Percentiles rank a stretch among this genome's conserved stretches.
These are phyloP conservation scores for Hyparrhenia diplandra DNA, from an alignment of 176 grass and related monocot species.

Conservation along the genomic window DNA sequence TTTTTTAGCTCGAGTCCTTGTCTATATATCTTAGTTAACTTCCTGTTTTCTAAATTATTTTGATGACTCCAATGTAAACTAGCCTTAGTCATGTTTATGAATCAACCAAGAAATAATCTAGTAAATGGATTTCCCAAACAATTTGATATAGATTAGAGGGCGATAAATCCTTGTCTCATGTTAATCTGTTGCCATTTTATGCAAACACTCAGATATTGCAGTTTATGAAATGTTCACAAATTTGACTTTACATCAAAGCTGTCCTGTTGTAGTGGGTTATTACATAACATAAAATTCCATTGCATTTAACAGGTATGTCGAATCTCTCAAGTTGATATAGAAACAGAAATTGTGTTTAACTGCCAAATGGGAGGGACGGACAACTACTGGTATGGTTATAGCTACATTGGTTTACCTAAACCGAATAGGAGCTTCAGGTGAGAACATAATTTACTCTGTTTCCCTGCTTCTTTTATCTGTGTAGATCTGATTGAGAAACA, in stretches of 20 bases:
- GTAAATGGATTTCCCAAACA: background rate
- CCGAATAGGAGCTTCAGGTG: constrained; percentile 84
- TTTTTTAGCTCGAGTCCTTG: background rate
- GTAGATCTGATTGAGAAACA: constrained; percentile 13
- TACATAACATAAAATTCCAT: constrained; percentile 20
- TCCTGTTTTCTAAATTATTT: background rate
- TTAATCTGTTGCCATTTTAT: background rate
- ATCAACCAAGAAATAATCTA: background rate
- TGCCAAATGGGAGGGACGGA: constrained; percentile 98
- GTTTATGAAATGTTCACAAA: background rate
- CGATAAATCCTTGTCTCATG: background rate
- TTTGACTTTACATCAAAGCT: background rate
- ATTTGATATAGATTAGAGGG: background rate
- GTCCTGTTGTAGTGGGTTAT: background rate
- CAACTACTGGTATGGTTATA: constrained; percentile 99
- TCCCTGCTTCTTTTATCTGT: constrained; percentile 1
- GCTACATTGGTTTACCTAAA: constrained; percentile 97
- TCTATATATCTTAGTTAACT: background rate
- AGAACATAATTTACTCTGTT: constrained; percentile 17
- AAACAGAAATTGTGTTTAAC: constrained; percentile 98
- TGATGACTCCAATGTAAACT: background rate
- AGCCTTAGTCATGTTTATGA: background rate
- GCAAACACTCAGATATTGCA: constrained; percentile 8
- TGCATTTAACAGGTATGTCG: constrained; percentile 64
- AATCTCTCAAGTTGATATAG: constrained; percentile 81